These are phyloP conservation scores for Fusarium brevicatenulatum DNA, from an alignment of 2,329 filamentous ascomycete species.

Conservation along the genomic window DNA sequence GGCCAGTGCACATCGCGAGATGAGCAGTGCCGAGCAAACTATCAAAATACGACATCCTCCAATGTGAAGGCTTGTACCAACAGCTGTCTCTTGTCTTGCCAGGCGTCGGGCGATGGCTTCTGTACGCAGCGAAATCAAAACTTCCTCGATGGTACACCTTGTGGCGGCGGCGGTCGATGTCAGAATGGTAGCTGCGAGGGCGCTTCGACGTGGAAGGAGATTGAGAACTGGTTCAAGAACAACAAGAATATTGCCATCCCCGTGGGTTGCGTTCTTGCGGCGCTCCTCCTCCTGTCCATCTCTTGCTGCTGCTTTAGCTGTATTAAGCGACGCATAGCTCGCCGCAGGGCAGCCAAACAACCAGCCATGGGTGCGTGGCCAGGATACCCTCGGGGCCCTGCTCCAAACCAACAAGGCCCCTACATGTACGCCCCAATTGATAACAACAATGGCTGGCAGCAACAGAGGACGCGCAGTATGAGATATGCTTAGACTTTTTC, in stretches of 20 bases:
- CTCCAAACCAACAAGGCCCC: slow-evolving; percentile 30
- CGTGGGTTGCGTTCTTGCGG: slow-evolving; percentile 76
- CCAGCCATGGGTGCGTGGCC: slow-evolving; percentile 44
- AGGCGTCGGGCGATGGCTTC: slow-evolving; percentile 73
- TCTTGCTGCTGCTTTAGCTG: slow-evolving; percentile 71
- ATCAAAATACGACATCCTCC: slow-evolving; percentile 78
- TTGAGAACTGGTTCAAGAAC: slow-evolving; percentile 77
- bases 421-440: slow-evolving; percentile 40
- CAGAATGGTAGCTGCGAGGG: slow-evolving; percentile 81
- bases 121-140: slow-evolving; percentile 87
- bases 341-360: slow-evolving; percentile 41
- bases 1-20: slow-evolving; percentile 95
- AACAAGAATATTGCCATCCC: slow-evolving; percentile 88
- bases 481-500: slow-evolving; percentile 45
- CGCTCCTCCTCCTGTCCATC: slow-evolving; percentile 75
- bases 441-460: slow-evolving; percentile 29
- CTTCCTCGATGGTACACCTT: slow-evolving; percentile 91
- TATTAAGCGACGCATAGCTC: slow-evolving; percentile 42
- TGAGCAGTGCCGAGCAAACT: slow-evolving; percentile 85
- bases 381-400: slow-evolving; percentile 22
- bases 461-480: slow-evolving; percentile 40
- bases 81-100: slow-evolving; percentile 81
- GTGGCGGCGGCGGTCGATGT: slow-evolving; percentile 82
- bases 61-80: slow-evolving; percentile 78
- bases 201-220: slow-evolving; percentile 73